These are phyloP conservation scores for Neurospora africana DNA, from an alignment of 495 filamentous ascomycete species.

Conservation along the genomic window DNA sequence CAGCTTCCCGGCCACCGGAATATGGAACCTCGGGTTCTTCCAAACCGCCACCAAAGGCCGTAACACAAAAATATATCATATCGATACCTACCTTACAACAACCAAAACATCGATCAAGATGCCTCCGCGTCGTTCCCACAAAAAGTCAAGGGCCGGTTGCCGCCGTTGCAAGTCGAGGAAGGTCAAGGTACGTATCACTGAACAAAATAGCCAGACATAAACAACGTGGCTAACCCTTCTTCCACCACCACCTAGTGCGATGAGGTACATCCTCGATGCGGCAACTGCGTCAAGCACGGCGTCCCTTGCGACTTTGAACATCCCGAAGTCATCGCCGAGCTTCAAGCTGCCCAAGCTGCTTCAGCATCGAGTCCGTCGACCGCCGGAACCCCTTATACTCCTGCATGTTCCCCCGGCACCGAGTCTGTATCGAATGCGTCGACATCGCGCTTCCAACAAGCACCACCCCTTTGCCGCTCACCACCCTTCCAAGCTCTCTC, in stretches of 20 bases:
- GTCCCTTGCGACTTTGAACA: slow-evolving; percentile 52
- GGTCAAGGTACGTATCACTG: slow-evolving; percentile 41
- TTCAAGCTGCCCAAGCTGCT: slow-evolving; percentile 14
- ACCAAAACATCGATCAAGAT: slow-evolving; percentile 15
- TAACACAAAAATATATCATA: neutral
- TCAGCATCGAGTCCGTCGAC: slow-evolving; percentile 11
- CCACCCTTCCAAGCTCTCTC: slow-evolving; percentile 26
- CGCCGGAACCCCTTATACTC: slow-evolving; percentile 16
- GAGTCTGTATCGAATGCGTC: slow-evolving; percentile 20
- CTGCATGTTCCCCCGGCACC: slow-evolving; percentile 14
- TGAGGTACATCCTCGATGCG: slow-evolving; percentile 50
- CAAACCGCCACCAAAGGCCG: slow-evolving; percentile 14
- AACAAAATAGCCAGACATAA: neutral
- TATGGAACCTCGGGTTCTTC: slow-evolving; percentile 7
- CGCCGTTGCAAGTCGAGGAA: slow-evolving; percentile 51
- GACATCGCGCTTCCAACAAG: slow-evolving; percentile 20
- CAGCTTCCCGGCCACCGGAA: neutral
- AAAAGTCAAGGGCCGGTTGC: slow-evolving; percentile 52
- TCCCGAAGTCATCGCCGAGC: slow-evolving; percentile 28
- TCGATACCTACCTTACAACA: neutral
- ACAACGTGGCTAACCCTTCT: neutral
- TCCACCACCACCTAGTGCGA: slow-evolving; percentile 38
- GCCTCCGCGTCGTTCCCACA: slow-evolving; percentile 51
- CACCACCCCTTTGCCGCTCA: slow-evolving; percentile 28
- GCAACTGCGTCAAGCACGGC: slow-evolving; percentile 54